Conservation (phyloP, 108 stramenopile species). For the Cyclotella baltica region DNA sequence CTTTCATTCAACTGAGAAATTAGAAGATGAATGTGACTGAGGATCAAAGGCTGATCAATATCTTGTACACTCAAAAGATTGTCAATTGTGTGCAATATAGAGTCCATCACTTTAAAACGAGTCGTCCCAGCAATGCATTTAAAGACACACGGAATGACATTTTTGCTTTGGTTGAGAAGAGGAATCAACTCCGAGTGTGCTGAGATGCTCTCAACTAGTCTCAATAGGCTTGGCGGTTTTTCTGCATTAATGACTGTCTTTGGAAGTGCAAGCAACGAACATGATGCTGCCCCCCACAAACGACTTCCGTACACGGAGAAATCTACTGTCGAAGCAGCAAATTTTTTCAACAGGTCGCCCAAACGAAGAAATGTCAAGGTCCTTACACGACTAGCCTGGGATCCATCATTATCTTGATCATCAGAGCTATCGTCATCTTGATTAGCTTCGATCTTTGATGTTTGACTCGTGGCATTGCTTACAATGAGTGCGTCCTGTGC, state of each 20-base stretch:
- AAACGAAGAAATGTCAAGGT: conserved; percentile 72
- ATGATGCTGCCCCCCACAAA: conserved; percentile 67
- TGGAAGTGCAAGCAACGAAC: conserved; percentile 70
- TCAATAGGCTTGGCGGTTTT: conserved; percentile 74
- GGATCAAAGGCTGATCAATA: conserved; percentile 34
- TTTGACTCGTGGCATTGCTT: conserved; percentile 30
- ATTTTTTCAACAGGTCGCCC: conserved; percentile 67
- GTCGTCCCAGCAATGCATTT: conserved; percentile 70
- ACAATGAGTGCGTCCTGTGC: conserved; percentile 42
- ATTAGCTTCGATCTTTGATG: conserved; percentile 15
- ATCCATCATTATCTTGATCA: conserved; percentile 20
- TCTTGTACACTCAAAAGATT: conserved; percentile 59
- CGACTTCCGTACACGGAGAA: conserved; percentile 45
- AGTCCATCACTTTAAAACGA: conserved; percentile 56
- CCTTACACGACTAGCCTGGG: conserved; percentile 60
- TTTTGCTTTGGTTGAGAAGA: conserved; percentile 52
- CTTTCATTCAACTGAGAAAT: conserved; percentile 70
- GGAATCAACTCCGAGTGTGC: conserved; percentile 52
- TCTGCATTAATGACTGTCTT: conserved; percentile 69
- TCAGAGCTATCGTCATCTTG: conserved; percentile 26
- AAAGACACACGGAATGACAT: conserved; percentile 62
- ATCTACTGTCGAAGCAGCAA: conserved; percentile 65
- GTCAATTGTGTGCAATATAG: conserved; percentile 65
- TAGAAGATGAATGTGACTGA: conserved; percentile 61
- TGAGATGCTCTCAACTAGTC: conserved; percentile 67